Evolutionary conservation across 2,329 filamentous ascomycete species (phyloP), one percentile per base, ranked within the genome.

Genomic region (Lasiodiplodia citricola): DNA sequence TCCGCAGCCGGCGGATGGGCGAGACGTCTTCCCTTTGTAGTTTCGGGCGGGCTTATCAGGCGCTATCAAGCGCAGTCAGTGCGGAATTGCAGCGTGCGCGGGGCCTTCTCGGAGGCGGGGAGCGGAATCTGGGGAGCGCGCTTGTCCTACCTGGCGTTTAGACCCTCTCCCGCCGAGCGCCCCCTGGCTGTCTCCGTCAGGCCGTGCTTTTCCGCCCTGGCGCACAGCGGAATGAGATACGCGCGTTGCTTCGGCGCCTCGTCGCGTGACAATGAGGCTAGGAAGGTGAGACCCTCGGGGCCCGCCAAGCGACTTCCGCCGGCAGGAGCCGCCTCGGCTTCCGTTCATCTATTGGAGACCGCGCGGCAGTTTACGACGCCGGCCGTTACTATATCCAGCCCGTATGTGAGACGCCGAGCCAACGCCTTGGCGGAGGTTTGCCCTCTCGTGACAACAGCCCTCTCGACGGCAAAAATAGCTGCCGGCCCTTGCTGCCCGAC

Each of bases 71-170:
- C 23, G 35, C 23, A 18, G 47, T 47, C 57, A 47, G 18, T 16
- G 57, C 57, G 57, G 57, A 60, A 60, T 47, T 23, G 7, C 3
- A 13, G 57, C 57, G 57, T 47, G 23, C n/a, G 38, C 51, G 51
- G 51, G 23, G 51, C 51, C 7, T 28, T 31, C 7, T 10, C 51
- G 25, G 51, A 13, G 25, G 51, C 51, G 51, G 25, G 51, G 44
- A 13, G 57, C 57, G 57, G 57, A 60, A 60, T 60, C n/a, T 35
- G 54, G 31, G 54, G 23, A 10, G 37, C 37, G 57, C 57, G 57
- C 57, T 47, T 60, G 6, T 2, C 57, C 57, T 47, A 47, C 37
- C 57, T 60, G 57, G 57, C 38, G 21, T 18, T n/a, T 23, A 25
- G 37, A 10, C 37, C 55, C 37, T 25, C 18, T 58, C 56, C 56